Conservation (phyloP, 306 rosid genomes). For the Quercus rubra region DNA sequence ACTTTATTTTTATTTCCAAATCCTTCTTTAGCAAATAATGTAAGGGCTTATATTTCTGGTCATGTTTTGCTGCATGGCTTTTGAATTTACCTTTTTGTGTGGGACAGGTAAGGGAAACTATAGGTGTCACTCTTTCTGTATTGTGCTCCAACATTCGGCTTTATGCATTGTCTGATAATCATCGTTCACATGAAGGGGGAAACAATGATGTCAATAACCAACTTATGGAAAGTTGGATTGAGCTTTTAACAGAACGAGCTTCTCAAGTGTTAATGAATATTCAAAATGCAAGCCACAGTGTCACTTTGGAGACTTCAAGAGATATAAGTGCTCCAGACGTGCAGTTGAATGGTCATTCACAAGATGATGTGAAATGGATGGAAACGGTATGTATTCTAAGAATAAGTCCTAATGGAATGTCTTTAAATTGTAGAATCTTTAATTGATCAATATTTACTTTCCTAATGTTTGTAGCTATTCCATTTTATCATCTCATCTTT, state of each 20-base stretch:
- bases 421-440: constrained; percentile 14
- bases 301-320: constrained; percentile 42
- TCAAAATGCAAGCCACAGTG: constrained; percentile 67
- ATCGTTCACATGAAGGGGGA: constrained; percentile 34
- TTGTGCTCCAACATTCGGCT: constrained; percentile 90
- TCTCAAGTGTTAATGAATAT: constrained; percentile 70
- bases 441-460: constrained; percentile 26
- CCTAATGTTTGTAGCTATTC: constrained; percentile 63
- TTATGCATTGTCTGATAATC: constrained; percentile 50
- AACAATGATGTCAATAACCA: constrained; percentile 33
- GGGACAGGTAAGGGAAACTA: constrained; percentile 86
- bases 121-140: constrained; percentile 84
- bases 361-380: constrained; percentile 92
- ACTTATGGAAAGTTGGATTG: constrained; percentile 65
- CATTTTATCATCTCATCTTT: constrained; percentile 82
- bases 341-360: constrained; percentile 61
- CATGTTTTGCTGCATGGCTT: neutral
- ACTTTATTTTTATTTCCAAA: neutral
- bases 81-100: constrained; percentile 9
- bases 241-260: constrained; percentile 51
- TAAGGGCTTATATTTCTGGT: neutral
- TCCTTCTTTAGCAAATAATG: neutral
- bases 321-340: constrained; percentile 60
- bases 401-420: constrained; percentile 10
- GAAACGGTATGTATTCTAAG: constrained; percentile 68